Evolutionary conservation across 1,139 yeast species (phyloP).

Genomic region (Sugiyamaella castrensis): DNA sequence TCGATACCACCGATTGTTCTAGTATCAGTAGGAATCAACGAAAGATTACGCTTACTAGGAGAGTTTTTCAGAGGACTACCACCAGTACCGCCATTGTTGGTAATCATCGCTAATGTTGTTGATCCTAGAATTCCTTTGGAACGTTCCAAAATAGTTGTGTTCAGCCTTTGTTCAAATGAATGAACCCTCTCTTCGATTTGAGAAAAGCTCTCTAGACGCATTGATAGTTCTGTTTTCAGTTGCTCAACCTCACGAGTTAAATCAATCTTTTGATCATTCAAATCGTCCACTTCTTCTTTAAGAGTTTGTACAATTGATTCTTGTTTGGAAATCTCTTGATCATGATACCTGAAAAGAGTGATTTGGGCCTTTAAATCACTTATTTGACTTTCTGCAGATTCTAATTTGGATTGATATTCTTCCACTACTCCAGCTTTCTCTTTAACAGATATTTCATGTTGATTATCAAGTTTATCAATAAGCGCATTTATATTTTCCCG

Average conservation of each 20-base stretch:
- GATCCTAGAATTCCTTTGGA: conserved; percentile 36
- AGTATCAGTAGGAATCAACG: conserved; percentile 31
- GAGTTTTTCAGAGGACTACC: conserved; percentile 15
- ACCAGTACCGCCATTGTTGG: conserved; percentile 15
- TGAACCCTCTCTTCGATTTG: conserved; percentile 31
- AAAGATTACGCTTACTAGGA: conserved; percentile 27
- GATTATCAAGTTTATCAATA: background rate
- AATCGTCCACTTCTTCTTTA: conserved; percentile 20
- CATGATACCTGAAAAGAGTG: conserved; percentile 16
- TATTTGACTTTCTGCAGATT: conserved; percentile 6
- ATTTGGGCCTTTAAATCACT: conserved; percentile 8
- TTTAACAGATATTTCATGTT: background rate
- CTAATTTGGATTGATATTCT: conserved; percentile 13
- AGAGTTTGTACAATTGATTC: conserved; percentile 8
- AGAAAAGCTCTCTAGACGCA: conserved; percentile 32
- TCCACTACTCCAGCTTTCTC: conserved; percentile 8
- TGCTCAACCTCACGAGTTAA: conserved; percentile 27
- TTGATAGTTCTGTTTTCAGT: conserved; percentile 29
- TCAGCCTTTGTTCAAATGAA: conserved; percentile 29
- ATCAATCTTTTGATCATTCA: conserved; percentile 26
- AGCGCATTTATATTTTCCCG: conserved; percentile 17
- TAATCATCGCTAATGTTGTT: conserved; percentile 34
- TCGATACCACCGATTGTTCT: too few species aligned
- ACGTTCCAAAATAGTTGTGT: conserved; percentile 32
- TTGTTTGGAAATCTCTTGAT: conserved; percentile 12